Base-by-base conservation (phyloP, 2,329 filamentous ascomycete species). In the Neocucurbitaria cava region DNA sequence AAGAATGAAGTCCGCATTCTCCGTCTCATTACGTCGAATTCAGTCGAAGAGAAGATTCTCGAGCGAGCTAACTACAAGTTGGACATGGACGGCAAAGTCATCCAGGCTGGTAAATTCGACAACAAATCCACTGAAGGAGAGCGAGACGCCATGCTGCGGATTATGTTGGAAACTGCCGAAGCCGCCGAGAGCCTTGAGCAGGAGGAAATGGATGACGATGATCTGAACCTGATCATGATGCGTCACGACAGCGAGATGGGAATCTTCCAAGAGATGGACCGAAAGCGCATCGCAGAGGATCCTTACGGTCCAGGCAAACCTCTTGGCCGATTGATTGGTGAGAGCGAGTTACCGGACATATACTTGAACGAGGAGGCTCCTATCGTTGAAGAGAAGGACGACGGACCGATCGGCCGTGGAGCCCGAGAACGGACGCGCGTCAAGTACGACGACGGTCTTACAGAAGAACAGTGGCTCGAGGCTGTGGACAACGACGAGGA, bases 81-180 rank as follows among this genome's bases (percentile, higher is more conserved):
- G 62, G 94, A 98, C 76, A 97, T 99, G 90, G 95, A 99, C 72
- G 94, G 95, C 80, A 99, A 99, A 78, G 93, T 99, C 73, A 99
- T 99, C 66, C 95, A 99, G 75, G 95, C 95, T 55, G 95, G 95
- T 87, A 96, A 96, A 74, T 99, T 99, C 80, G 95, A 99, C 68
- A 98, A 99, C 81, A 99, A 98, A 74, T 99, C 95, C 1, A 98
- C 95, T 0, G 95, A 97, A 75, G 96, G 96, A 49, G 95, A 99
- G 77, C 91, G 95, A 83, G 95, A 99, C 71, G 94, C 95, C 39
- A 94, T 99, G 86, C 82, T 99, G 65, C 88, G 95, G 69, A 96
- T 96, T 44, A 87, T 99, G 71, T 83, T 99, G 56, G 95, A 99
- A 75, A 89, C 89, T 54, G 87, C 87, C 3, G 87, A 89, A 70